These are phyloP conservation scores for Chenopodium formosanum DNA, from an alignment of 148 eudicot species.

Conservation along the genomic window DNA sequence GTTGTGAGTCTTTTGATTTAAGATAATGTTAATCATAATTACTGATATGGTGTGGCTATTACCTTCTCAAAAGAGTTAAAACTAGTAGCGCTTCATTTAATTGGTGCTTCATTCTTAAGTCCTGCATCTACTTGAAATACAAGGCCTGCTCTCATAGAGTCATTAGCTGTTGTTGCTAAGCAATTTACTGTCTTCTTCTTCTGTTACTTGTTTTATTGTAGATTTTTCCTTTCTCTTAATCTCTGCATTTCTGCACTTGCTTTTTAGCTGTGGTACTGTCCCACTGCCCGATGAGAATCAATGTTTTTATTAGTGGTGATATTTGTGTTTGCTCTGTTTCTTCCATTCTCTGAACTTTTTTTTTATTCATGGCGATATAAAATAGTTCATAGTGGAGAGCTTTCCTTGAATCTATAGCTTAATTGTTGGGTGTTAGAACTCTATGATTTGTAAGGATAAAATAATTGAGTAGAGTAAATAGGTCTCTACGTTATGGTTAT, in stretches of 20 bases:
- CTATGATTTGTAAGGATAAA: background rate
- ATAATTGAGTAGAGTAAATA: background rate
- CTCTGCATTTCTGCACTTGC: background rate
- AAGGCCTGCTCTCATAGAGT: background rate
- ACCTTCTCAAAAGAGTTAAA: background rate
- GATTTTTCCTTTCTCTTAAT: background rate
- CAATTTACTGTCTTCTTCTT: background rate
- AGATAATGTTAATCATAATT: background rate
- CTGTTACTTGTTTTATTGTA: background rate
- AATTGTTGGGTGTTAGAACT: background rate
- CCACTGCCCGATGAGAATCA: background rate
- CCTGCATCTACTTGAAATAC: background rate
- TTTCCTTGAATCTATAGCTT: too few species aligned
- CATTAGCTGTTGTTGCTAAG: background rate
- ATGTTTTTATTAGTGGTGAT: background rate
- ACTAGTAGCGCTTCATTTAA: background rate
- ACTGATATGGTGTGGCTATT: constrained; percentile 1
- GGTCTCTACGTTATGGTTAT: background rate
- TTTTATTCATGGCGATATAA: background rate
- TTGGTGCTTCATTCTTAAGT: background rate
- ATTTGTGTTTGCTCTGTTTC: background rate
- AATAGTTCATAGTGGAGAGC: background rate
- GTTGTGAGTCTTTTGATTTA: background rate
- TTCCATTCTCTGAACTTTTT: background rate
- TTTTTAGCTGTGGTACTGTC: background rate